phyloP scores from a whole-genome alignment of 2,329 filamentous ascomycete genomes.

The Lasiodiplodia sp. region DNA sequence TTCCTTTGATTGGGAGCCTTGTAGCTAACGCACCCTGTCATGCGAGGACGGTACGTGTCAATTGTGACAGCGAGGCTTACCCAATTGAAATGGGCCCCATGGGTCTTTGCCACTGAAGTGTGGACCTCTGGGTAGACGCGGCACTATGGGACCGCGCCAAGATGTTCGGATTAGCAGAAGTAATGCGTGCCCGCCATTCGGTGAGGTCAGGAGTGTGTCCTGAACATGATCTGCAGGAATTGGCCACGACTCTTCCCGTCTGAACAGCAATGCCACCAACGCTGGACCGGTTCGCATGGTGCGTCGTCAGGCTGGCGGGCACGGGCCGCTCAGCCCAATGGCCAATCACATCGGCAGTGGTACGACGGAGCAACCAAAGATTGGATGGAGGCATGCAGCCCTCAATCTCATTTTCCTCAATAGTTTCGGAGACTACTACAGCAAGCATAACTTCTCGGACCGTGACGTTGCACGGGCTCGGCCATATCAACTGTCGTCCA shows the following conservation, averaged over 20 bases:
- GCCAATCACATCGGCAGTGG: slow-evolving; percentile 21
- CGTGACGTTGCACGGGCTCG: neutral
- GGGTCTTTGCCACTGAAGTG: neutral
- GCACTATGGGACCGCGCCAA: neutral
- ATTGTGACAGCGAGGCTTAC: neutral
- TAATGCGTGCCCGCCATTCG: neutral
- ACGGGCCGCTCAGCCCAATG: slow-evolving; percentile 14
- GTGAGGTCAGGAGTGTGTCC: neutral
- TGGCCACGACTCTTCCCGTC: neutral
- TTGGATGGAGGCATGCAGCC: slow-evolving; percentile 6
- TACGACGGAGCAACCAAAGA: slow-evolving; percentile 25
- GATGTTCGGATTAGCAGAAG: neutral
- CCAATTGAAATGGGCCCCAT: neutral
- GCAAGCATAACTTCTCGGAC: slow-evolving; percentile 23
- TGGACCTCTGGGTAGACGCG: neutral
- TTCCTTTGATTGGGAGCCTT: neutral
- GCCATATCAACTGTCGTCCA: slow-evolving; percentile 7
- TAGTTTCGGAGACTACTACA: slow-evolving; percentile 25
- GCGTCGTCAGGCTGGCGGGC: slow-evolving; percentile 19
- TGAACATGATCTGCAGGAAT: neutral
- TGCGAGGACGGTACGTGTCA: neutral
- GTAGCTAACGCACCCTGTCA: neutral
- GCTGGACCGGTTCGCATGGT: neutral
- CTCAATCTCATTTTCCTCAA: slow-evolving; percentile 14
- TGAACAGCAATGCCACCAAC: neutral